phyloP scores from a whole-genome alignment of 2,329 filamentous ascomycete species.

The Xylaria polymorpha region DNA sequence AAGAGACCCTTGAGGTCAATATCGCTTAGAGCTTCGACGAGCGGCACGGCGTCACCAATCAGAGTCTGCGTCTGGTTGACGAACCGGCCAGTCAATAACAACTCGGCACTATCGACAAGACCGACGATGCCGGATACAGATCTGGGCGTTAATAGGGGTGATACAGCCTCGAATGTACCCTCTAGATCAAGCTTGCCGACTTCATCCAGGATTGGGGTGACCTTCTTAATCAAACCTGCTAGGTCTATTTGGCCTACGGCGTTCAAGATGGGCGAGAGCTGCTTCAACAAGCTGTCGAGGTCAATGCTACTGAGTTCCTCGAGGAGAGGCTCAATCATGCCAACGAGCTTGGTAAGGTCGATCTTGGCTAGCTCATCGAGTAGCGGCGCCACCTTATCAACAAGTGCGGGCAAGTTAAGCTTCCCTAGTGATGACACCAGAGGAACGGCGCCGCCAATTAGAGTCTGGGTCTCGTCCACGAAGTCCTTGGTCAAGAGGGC shows the following conservation, averaged over 20 bases:
- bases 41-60: conserved; percentile 53
- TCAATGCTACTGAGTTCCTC: conserved; percentile 50
- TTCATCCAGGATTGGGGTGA: conserved; percentile 33
- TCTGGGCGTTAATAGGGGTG: conserved; percentile 52
- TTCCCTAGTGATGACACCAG: conserved; percentile 47
- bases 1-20: conserved; percentile 55
- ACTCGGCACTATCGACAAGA: conserved; percentile 54
- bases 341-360: conserved; percentile 47
- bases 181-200: conserved; percentile 48
- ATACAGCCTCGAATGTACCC: conserved; percentile 50
- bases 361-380: conserved; percentile 45
- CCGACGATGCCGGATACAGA: conserved; percentile 53
- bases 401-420: conserved; percentile 50
- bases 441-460: conserved; percentile 47
- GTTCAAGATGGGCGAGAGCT: conserved; percentile 51
- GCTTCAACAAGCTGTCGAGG: conserved; percentile 51
- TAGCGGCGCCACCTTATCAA: conserved; percentile 49
- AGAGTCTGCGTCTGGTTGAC: conserved; percentile 55
- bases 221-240: conserved; percentile 45
- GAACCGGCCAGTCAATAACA: conserved; percentile 53
- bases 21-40: conserved; percentile 51
- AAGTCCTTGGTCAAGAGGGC: conserved; percentile 45
- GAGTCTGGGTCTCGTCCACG: conserved; percentile 46
- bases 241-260: conserved; percentile 50
- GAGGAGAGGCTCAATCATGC: conserved; percentile 51